Evolutionary conservation across 1,284 basidiomycete species (phyloP).

Genomic region (Puccinia triticina): DNA sequence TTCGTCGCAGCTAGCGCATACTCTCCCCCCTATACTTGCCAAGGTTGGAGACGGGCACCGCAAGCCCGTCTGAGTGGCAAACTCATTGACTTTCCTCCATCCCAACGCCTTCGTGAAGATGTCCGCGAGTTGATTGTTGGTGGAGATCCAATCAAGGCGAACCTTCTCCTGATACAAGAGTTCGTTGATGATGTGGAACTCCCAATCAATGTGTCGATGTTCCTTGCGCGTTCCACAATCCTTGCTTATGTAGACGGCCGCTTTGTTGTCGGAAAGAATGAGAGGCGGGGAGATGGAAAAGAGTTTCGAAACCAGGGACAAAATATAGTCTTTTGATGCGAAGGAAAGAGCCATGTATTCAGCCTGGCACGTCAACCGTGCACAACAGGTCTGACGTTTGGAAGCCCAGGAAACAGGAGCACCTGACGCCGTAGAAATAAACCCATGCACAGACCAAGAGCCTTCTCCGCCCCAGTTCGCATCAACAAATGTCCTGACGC

Average conservation of each 20-base stretch:
- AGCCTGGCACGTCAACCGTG: not conserved
- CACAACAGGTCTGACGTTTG: not conserved
- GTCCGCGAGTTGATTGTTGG: no score
- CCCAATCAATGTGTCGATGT: not conserved
- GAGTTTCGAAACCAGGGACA: not conserved
- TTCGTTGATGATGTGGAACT: slow-evolving; percentile 20
- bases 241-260: no score
- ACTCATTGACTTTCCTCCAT: no score
- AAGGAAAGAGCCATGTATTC: not conserved
- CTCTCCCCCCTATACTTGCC: no score
- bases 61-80: no score
- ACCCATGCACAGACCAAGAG: not conserved
- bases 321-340: not conserved
- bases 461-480: slow-evolving; percentile 6
- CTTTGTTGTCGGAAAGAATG: slow-evolving; percentile 19
- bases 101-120: no score
- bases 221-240: not conserved
- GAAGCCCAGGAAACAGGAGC: slow-evolving; percentile 14
- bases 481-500: not conserved
- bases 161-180: not conserved
- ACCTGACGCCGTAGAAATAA: not conserved
- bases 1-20: no score
- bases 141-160: no score
- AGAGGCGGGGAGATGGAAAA: not conserved
- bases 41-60: no score